Evolutionary conservation across 1,139 yeast genomes (phyloP).

Genomic region (Suhomyces taliae): DNA sequence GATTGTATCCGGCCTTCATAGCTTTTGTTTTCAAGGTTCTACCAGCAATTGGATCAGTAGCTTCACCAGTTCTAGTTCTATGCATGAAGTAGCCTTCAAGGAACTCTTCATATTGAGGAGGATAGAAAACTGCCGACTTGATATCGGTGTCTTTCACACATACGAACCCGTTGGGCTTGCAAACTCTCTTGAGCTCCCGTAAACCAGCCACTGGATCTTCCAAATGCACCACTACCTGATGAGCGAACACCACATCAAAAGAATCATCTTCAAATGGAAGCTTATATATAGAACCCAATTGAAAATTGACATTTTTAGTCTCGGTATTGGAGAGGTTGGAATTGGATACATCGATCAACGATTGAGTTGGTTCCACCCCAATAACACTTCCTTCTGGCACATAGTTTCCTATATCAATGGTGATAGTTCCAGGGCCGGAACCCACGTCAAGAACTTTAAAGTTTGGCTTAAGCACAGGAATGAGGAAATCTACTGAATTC

Average conservation of each 20-base stretch:
- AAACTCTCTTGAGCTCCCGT: slow-evolving; percentile 11
- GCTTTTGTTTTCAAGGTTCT: slow-evolving; percentile 19
- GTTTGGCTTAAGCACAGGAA: slow-evolving; percentile 28
- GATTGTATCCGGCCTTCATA: slow-evolving; percentile 21
- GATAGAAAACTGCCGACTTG: slow-evolving; percentile 18
- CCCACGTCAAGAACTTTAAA: slow-evolving; percentile 40
- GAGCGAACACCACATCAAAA: slow-evolving; percentile 41
- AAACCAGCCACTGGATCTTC: slow-evolving; percentile 24
- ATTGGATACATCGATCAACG: slow-evolving; percentile 28
- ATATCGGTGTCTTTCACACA: slow-evolving; percentile 37
- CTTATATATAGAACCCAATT: slow-evolving; percentile 29
- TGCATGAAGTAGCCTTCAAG: slow-evolving; percentile 11
- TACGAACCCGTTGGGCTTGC: slow-evolving; percentile 14
- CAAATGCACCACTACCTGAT: slow-evolving; percentile 41
- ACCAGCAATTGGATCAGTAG: slow-evolving; percentile 19
- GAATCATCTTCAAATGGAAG: slow-evolving; percentile 35
- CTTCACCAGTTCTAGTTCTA: slow-evolving; percentile 10
- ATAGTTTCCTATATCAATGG: slow-evolving; percentile 34
- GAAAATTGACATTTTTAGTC: slow-evolving; percentile 25
- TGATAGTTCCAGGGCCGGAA: slow-evolving; percentile 45
- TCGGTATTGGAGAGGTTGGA: slow-evolving; percentile 4
- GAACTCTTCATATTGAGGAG: slow-evolving; percentile 17
- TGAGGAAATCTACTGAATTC: slow-evolving; percentile 28
- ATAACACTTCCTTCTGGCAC: slow-evolving; percentile 27
- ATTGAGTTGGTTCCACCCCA: slow-evolving; percentile 37